phyloP scores from a whole-genome alignment of 139 green algal species.

The Astrephomene gubernaculifera region DNA sequence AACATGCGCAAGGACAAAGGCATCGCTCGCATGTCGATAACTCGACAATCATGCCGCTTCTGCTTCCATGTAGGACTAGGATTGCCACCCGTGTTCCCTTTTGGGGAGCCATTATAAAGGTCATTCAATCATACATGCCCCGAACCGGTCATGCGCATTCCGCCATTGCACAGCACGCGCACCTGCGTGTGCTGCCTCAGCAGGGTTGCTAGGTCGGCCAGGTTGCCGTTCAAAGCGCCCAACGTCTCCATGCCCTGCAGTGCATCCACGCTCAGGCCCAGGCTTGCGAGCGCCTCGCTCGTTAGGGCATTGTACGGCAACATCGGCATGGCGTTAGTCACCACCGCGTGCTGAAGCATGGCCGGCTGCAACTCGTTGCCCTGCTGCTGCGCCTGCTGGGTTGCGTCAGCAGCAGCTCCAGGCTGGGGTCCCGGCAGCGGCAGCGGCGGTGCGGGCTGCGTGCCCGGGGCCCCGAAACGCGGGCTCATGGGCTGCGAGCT shows the following conservation, averaged over 20 bases:
- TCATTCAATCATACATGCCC: no score
- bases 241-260: slow-evolving; percentile 29
- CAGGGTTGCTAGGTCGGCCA: slow-evolving; percentile 21
- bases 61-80: no score
- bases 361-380: neutral
- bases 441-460: neutral
- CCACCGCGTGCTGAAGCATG: slow-evolving; percentile 26
- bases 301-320: slow-evolving; percentile 5
- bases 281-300: slow-evolving; percentile 6
- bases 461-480: neutral
- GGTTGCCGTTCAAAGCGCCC: slow-evolving; percentile 16
- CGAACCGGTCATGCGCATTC: no score
- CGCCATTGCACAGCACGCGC: neutral
- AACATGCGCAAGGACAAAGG: no score
- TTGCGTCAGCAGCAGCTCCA: no score
- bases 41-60: no score
- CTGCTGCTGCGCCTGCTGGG: neutral
- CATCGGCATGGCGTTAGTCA: neutral
- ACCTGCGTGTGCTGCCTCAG: slow-evolving; percentile 37
- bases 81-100: no score
- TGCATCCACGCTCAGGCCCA: slow-evolving; percentile 22
- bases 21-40: no score
- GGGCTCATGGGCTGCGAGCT: slow-evolving; percentile 43
- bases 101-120: no score
- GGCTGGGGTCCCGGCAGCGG: no score